A percentile compares a stretch with the other conserved stretches of the same genome.
These are phyloP conservation scores for Hymenoscyphus fructigenus DNA, from an alignment of 2,329 filamentous ascomycete species.

Conservation along the genomic window DNA sequence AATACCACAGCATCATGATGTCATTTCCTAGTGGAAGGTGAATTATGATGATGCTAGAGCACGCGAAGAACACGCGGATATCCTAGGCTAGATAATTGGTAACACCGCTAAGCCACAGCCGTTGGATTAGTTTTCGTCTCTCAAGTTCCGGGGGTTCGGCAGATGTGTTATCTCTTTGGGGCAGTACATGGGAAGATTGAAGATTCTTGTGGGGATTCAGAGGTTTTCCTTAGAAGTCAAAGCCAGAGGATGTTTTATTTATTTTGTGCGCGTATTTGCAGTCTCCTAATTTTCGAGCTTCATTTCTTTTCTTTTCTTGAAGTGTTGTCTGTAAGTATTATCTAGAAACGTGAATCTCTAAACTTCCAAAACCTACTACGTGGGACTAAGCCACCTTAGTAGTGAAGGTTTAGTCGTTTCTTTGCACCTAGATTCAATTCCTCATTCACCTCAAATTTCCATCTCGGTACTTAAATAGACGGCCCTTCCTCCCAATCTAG, in stretches of 20 bases:
- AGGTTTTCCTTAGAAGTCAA: not conserved
- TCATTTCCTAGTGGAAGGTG: not conserved
- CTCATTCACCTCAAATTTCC: no score
- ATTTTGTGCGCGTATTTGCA: no score
- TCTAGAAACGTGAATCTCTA: no score
- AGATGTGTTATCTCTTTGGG: not conserved
- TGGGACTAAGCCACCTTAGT: no score
- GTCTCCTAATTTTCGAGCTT: no score
- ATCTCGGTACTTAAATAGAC: not conserved
- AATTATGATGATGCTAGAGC: not conserved
- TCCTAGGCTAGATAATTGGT: not conserved
- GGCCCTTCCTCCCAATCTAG: not conserved
- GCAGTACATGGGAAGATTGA: no score
- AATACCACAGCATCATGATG: not conserved
- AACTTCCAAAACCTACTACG: no score
- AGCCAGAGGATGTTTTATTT: no score
- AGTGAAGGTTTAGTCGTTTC: no score
- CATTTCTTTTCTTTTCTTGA: no score
- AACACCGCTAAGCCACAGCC: not conserved
- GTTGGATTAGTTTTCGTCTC: not conserved
- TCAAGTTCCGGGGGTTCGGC: not conserved
- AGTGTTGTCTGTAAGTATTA: no score
- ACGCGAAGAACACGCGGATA: not conserved
- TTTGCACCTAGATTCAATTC: no score
- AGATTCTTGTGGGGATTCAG: not conserved